Evolutionary conservation across 2,329 filamentous ascomycete species (phyloP).

Genomic region (Fusarium sp.): DNA sequence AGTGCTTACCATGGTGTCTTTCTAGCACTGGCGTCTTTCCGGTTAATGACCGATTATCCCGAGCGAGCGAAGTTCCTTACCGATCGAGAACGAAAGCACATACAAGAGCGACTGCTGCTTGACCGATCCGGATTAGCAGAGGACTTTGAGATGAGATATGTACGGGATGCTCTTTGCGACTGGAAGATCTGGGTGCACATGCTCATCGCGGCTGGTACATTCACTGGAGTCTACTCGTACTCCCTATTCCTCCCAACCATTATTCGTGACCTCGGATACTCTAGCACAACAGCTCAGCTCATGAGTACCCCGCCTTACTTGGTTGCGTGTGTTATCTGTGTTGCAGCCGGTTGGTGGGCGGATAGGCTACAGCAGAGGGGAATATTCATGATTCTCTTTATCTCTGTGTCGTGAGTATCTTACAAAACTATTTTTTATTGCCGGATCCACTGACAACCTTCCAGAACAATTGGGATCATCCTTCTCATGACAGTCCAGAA

Average conservation of each 20-base stretch:
- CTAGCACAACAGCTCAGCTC: slow-evolving; percentile 7
- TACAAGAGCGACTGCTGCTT: slow-evolving; percentile 38
- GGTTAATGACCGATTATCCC: slow-evolving; percentile 62
- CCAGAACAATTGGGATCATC: neutral
- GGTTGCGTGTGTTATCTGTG: neutral
- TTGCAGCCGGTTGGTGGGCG: slow-evolving; percentile 5
- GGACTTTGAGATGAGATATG: slow-evolving; percentile 67
- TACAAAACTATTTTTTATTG: neutral
- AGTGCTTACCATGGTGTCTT: neutral
- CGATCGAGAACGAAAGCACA: slow-evolving; percentile 53
- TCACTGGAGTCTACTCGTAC: slow-evolving; percentile 6
- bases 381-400: slow-evolving; percentile 3
- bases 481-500: slow-evolving; percentile 2
- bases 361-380: slow-evolving; percentile 10
- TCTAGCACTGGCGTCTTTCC: slow-evolving; percentile 1
- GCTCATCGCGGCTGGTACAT: slow-evolving; percentile 5
- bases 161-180: slow-evolving; percentile 67
- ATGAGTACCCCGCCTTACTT: slow-evolving; percentile 9
- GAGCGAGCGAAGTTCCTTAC: slow-evolving; percentile 60
- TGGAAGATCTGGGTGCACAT: slow-evolving; percentile 58
- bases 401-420: neutral
- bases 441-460: neutral
- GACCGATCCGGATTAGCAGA: slow-evolving; percentile 50
- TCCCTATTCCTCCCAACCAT: slow-evolving; percentile 14
- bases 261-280: slow-evolving; percentile 7